Evolutionary conservation across 1,284 basidiomycete species (phyloP).

Genomic region (Cystobasidium sp.): DNA sequence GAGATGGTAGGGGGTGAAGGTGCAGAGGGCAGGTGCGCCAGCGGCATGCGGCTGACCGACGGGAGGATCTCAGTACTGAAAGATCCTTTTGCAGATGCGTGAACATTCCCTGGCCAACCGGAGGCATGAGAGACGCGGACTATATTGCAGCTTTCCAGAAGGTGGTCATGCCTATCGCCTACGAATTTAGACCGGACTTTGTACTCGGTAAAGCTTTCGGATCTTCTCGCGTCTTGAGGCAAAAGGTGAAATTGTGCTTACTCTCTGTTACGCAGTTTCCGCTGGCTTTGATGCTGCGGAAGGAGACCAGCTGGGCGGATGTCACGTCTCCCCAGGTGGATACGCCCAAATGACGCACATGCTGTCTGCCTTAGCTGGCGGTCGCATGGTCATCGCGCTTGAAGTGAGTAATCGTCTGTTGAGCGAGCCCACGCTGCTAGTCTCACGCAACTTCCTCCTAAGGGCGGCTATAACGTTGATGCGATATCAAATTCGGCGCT

Average conservation of each 20-base stretch:
- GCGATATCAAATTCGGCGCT: slow-evolving; percentile 84
- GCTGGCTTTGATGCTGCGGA: slow-evolving; percentile 96
- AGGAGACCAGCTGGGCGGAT: slow-evolving; percentile 89
- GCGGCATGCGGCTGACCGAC: neutral
- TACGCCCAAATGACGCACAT: slow-evolving; percentile 99
- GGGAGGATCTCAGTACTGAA: neutral
- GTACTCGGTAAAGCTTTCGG: slow-evolving; percentile 73
- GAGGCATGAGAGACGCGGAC: slow-evolving; percentile 90
- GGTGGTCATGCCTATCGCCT: slow-evolving; percentile 94
- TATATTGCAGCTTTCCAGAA: slow-evolving; percentile 96
- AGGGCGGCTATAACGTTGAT: slow-evolving; percentile 96
- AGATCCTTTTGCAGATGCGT: slow-evolving; percentile 69
- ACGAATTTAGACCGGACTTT: slow-evolving; percentile 93
- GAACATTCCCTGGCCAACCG: slow-evolving; percentile 92
- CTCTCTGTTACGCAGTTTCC: slow-evolving; percentile 69
- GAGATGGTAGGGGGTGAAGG: slow-evolving; percentile 79
- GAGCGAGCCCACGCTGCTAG: neutral
- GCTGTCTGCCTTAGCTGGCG: slow-evolving; percentile 84
- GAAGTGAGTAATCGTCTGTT: slow-evolving; percentile 66
- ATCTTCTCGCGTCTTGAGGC: neutral
- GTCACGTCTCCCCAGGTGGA: slow-evolving; percentile 86
- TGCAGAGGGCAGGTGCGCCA: slow-evolving; percentile 70
- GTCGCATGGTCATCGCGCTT: slow-evolving; percentile 86
- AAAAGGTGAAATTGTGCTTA: neutral
- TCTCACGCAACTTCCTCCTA: slow-evolving; percentile 30